These are phyloP conservation scores for Populus ilicifolia DNA, from an alignment of 345 rosid genomes.

Conservation along the genomic window DNA sequence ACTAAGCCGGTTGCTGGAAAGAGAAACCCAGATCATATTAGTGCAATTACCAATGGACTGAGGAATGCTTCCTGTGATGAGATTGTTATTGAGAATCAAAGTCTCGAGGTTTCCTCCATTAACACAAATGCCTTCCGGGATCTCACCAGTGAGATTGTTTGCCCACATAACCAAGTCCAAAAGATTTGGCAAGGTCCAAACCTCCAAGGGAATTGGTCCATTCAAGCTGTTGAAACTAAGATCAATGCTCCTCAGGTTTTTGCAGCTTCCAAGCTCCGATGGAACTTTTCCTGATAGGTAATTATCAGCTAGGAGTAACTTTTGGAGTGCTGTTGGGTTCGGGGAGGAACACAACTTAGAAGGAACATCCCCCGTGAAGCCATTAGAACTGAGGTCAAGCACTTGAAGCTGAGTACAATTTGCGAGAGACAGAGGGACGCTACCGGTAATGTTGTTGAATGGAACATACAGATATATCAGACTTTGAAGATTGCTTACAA, in stretches of 20 bases:
- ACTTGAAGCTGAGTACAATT: conserved; percentile 60
- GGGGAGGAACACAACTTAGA: conserved; percentile 54
- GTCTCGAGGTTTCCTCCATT: conserved; percentile 76
- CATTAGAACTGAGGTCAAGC: conserved; percentile 80
- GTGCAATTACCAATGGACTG: conserved; percentile 67
- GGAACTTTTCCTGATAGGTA: conserved; percentile 76
- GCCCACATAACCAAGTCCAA: conserved; percentile 91
- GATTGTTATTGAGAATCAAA: conserved; percentile 83
- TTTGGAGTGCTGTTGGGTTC: conserved; percentile 49
- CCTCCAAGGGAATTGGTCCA: conserved; percentile 57
- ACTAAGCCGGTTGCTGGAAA: conserved; percentile 62
- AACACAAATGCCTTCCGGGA: conserved; percentile 68
- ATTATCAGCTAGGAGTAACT: conserved; percentile 62
- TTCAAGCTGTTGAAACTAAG: conserved; percentile 79
- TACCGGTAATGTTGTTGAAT: conserved; percentile 74
- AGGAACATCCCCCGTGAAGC: conserved; percentile 60
- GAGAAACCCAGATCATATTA: conserved; percentile 88
- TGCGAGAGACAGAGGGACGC: conserved; percentile 57
- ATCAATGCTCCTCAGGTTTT: conserved; percentile 61
- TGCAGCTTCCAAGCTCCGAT: conserved; percentile 66
- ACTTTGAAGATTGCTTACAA: conserved; percentile 54
- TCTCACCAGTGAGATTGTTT: conserved; percentile 76
- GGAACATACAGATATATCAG: conserved; percentile 54
- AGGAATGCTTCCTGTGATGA: conserved; percentile 65
- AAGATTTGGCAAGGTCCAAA: conserved; percentile 74